Evolutionary conservation across 352 stramenopile genomes (phyloP).

Genomic region (Phytophthora lateralis): DNA sequence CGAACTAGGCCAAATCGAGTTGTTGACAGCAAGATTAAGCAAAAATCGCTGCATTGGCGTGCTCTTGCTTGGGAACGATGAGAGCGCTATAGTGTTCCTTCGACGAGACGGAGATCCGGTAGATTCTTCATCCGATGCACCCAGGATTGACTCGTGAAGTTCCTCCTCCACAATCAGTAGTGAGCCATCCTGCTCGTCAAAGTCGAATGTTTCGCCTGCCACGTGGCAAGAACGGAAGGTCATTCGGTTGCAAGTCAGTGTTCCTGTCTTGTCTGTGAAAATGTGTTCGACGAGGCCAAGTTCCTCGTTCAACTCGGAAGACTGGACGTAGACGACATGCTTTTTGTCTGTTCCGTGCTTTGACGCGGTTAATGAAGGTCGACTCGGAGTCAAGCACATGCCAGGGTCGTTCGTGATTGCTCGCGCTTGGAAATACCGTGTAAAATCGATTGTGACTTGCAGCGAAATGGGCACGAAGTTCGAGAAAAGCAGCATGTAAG

Average conservation of each 20-base stretch:
- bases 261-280: slow-evolving; percentile 96
- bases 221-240: slow-evolving; percentile 93
- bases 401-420: slow-evolving; percentile 74
- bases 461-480: slow-evolving; percentile 94
- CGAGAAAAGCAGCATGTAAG: slow-evolving; percentile 92
- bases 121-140: slow-evolving; percentile 7
- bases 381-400: slow-evolving; percentile 52
- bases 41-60: slow-evolving; percentile 46
- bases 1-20: slow-evolving; percentile 48
- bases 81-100: slow-evolving; percentile 9
- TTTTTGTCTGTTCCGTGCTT: slow-evolving; percentile 38
- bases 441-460: slow-evolving; percentile 90
- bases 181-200: slow-evolving; percentile 32
- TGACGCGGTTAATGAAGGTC: slow-evolving; percentile 9
- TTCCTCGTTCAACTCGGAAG: slow-evolving; percentile 91
- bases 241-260: slow-evolving; percentile 94
- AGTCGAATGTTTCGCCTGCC: slow-evolving; percentile 69
- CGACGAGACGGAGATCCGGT: slow-evolving; percentile 10
- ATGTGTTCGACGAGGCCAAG: slow-evolving; percentile 96
- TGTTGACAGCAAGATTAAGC: slow-evolving; percentile 67
- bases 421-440: slow-evolving; percentile 79
- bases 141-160: slow-evolving; percentile 11
- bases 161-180: slow-evolving; percentile 33
- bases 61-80: slow-evolving; percentile 16
- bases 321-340: slow-evolving; percentile 68